Evolutionary conservation across 2,329 filamentous ascomycete genomes (phyloP).

Genomic region (Didymosphaeria variabile): DNA sequence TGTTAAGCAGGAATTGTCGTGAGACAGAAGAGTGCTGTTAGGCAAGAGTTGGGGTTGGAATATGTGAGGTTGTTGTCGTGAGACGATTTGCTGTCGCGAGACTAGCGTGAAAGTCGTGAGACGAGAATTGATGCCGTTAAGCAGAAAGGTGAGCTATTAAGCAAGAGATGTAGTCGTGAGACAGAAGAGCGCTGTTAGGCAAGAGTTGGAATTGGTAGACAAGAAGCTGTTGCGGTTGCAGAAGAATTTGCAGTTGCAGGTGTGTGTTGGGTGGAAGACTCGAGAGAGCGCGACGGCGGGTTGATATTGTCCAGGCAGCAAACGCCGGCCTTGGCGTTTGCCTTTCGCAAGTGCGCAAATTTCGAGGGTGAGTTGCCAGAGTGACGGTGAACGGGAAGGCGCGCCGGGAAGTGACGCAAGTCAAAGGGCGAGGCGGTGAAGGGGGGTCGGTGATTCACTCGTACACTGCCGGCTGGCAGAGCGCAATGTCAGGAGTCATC

Average conservation of each 20-base stretch:
- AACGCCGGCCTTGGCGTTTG: neutral
- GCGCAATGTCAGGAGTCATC: no score
- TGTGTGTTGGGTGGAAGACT: neutral
- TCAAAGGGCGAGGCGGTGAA: neutral
- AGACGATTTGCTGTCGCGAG: neutral
- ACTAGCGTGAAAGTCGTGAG: neutral
- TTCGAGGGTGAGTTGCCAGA: neutral
- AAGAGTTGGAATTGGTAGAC: neutral
- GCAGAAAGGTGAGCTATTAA: neutral
- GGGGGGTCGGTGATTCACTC: neutral
- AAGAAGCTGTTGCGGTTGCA: neutral
- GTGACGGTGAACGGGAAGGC: conserved; percentile 1
- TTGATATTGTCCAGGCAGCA: neutral
- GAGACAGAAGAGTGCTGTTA: neutral
- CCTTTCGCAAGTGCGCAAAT: neutral
- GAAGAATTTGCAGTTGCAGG: neutral
- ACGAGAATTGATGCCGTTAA: neutral
- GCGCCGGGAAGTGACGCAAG: neutral
- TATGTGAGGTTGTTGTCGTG: neutral
- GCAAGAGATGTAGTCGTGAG: neutral
- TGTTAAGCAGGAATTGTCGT: neutral
- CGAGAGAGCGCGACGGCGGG: neutral
- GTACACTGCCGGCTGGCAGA: neutral
- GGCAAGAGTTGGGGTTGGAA: neutral
- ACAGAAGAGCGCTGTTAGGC: neutral